Conservation (phyloP, 306 rosid species). For the Elaeagnus macrophylla region DNA sequence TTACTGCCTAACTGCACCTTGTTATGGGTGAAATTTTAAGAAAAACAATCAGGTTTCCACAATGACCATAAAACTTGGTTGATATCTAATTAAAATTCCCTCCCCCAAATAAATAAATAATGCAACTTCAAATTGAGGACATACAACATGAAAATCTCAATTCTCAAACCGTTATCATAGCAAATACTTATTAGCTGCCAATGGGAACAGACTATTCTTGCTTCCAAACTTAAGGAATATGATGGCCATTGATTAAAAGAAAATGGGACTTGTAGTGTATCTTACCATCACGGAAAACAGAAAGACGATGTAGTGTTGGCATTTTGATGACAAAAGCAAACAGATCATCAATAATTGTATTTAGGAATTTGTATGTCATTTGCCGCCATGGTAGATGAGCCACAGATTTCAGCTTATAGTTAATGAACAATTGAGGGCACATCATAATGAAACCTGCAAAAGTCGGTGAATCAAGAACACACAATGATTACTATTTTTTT, state of each 20-base stretch:
- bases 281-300: constrained; percentile 99
- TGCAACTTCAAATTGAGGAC: no score
- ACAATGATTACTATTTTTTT: constrained; percentile 6
- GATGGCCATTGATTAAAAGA: neutral
- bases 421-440: constrained; percentile 98
- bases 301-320: constrained; percentile 92
- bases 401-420: constrained; percentile 94
- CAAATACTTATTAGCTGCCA: neutral
- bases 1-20: no score
- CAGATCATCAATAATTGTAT: constrained; percentile 93
- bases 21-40: no score
- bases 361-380: constrained; percentile 98
- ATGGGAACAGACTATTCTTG: neutral
- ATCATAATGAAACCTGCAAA: constrained; percentile 87
- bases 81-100: no score
- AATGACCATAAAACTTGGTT: no score
- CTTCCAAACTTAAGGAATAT: no score
- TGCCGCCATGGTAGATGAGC: constrained; percentile 99
- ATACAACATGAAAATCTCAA: no score
- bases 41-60: no score
- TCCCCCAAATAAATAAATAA: no score
- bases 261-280: neutral
- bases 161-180: no score
- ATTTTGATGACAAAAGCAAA: constrained; percentile 97
- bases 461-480: constrained; percentile 20